Evolutionary conservation across 805 yeast genomes (phyloP).

Genomic region (Monosporozyma aquatica): DNA sequence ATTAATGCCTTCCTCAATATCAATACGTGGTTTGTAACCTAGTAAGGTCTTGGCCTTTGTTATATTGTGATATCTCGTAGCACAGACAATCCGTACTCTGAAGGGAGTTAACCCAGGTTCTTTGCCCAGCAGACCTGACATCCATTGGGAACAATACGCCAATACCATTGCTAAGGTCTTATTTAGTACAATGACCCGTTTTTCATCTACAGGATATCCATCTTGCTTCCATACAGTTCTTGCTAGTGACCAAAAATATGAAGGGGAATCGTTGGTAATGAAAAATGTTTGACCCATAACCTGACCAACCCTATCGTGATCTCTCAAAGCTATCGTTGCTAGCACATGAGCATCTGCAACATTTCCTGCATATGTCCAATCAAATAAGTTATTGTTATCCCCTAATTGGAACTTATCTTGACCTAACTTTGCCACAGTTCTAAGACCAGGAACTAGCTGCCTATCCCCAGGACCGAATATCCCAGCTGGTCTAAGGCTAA

Average conservation of each 20-base stretch:
- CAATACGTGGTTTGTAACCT: constrained; percentile 75
- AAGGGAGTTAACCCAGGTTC: constrained; percentile 95
- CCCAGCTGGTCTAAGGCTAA: constrained; percentile 93
- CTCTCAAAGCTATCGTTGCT: constrained; percentile 57
- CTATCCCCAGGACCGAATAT: constrained; percentile 98
- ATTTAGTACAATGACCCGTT: constrained; percentile 54
- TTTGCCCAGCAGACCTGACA: constrained; percentile 61
- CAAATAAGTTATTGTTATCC: constrained; percentile 86
- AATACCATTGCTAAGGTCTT: constrained; percentile 70
- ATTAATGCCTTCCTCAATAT: constrained; percentile 67
- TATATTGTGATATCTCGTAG: constrained; percentile 87
- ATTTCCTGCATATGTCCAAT: constrained; percentile 97
- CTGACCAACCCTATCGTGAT: constrained; percentile 32
- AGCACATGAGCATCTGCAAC: constrained; percentile 94
- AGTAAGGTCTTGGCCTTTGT: constrained; percentile 70
- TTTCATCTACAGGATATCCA: constrained; percentile 67
- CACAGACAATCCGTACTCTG: constrained; percentile 87
- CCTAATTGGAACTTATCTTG: constrained; percentile 93
- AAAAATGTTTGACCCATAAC: constrained; percentile 86
- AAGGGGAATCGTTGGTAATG: constrained; percentile 87
- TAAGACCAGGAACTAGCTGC: constrained; percentile 87
- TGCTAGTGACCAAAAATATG: constrained; percentile 95
- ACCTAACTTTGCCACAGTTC: constrained; percentile 71
- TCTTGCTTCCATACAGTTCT: constrained; percentile 96
- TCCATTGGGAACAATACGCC: constrained; percentile 73